Conservation (phyloP, 768 basidiomycete genomes). For the Tricholoma sp. region DNA sequence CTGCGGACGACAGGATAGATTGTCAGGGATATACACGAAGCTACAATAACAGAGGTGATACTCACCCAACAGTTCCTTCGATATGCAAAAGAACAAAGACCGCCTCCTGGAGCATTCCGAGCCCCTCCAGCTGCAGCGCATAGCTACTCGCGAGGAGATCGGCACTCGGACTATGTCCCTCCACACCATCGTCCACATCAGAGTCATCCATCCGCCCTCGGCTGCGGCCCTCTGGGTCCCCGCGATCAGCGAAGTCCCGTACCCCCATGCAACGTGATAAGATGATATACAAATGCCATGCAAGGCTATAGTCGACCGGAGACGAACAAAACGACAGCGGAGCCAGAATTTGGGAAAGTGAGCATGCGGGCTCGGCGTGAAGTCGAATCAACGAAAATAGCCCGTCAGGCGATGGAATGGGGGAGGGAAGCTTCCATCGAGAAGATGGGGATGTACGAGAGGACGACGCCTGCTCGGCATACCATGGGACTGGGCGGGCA, state of each 20-base stretch:
- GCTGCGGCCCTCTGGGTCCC: conserved; percentile 33
- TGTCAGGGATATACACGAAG: background rate
- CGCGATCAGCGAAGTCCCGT: conserved; percentile 86
- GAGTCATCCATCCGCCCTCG: conserved; percentile 22
- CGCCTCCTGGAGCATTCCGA: conserved; percentile 80
- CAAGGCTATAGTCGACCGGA: conserved; percentile 74
- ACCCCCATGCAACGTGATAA: conserved; percentile 77
- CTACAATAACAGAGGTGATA: conserved; percentile 21
- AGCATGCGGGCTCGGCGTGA: conserved; percentile 65
- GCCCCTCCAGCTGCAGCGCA: conserved; percentile 79
- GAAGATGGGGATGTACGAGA: conserved; percentile 8
- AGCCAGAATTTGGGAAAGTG: conserved; percentile 61
- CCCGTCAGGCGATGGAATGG: conserved; percentile 56
- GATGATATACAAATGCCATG: conserved; percentile 92
- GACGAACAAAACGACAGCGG: conserved; percentile 73
- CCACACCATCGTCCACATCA: conserved; percentile 39
- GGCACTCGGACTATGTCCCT: conserved; percentile 81
- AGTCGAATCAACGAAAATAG: conserved; percentile 80
- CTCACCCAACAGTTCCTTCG: conserved; percentile 75
- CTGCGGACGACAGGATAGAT: conserved; percentile 33
- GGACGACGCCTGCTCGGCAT: conserved; percentile 21
- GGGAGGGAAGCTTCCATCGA: conserved; percentile 38
- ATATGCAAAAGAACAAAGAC: conserved; percentile 88
- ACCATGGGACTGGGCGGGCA: conserved; percentile 57
- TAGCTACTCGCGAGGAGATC: conserved; percentile 82